Conservation (phyloP, 208 protist genomes). For the Lotmaria passim region DNA sequence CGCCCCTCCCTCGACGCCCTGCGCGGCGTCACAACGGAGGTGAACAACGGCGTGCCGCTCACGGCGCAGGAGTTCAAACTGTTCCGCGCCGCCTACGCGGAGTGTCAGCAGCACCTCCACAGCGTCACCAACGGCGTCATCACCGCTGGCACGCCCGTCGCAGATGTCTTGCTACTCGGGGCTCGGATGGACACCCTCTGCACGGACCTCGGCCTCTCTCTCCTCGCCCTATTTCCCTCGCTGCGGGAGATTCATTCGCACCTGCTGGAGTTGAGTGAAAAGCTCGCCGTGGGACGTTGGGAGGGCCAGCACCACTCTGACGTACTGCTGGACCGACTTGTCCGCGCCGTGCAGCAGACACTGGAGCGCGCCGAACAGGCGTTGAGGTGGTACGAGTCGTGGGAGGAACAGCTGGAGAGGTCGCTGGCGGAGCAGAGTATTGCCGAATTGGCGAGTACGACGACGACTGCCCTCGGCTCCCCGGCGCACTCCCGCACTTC, state of each 20-base stretch:
- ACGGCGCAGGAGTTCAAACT: constrained; percentile 51
- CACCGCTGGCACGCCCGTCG: constrained; percentile 43
- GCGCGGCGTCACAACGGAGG: constrained; percentile 54
- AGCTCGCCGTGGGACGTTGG: constrained; percentile 14
- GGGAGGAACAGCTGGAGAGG: constrained; percentile 17
- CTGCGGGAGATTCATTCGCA: constrained; percentile 68
- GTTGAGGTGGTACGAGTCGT: constrained; percentile 35
- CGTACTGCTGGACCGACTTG: constrained; percentile 39
- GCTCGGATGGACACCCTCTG: constrained; percentile 68
- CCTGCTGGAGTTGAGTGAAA: constrained; percentile 50
- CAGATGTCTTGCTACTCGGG: constrained; percentile 63
- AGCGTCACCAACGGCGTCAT: constrained; percentile 56
- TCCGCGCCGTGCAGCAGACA: constrained; percentile 31
- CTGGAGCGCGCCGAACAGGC: constrained; percentile 41
- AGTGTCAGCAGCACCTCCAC: constrained; percentile 68
- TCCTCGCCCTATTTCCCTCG: constrained; percentile 55
- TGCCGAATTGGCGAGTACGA: not conserved
- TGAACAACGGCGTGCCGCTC: constrained; percentile 63
- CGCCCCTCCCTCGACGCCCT: constrained; percentile 48
- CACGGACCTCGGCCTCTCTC: constrained; percentile 52
- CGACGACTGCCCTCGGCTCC: constrained; percentile 7
- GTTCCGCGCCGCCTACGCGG: constrained; percentile 67
- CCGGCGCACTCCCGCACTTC: constrained; percentile 3
- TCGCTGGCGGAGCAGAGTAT: constrained; percentile 8
- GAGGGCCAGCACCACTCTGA: constrained; percentile 25